A percentile compares a stretch with the other conserved stretches of the same genome.
These are phyloP conservation scores for Globisporangium okanoganense DNA, from an alignment of 352 stramenopile species.

Conservation along the genomic window DNA sequence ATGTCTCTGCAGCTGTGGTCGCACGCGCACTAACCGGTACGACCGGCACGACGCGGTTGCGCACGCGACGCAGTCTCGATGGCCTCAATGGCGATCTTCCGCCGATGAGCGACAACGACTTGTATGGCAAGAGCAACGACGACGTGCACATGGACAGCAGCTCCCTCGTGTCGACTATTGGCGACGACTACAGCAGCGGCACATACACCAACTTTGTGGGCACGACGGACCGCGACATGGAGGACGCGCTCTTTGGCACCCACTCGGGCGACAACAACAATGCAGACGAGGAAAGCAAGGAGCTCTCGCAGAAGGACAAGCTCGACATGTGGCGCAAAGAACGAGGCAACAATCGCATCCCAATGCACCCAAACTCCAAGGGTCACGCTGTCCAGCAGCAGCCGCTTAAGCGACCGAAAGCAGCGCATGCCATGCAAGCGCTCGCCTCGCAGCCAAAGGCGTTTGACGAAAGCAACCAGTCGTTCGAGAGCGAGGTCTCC, in stretches of 20 bases:
- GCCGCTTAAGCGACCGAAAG: slow-evolving; percentile 17
- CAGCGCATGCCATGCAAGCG: slow-evolving; percentile 18
- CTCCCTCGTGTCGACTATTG: slow-evolving; percentile 6
- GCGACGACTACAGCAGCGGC: slow-evolving; percentile 1
- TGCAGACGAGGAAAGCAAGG: slow-evolving; percentile 3
- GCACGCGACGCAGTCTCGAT: slow-evolving; percentile 12
- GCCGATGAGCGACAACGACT: neutral
- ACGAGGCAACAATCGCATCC: slow-evolving; percentile 2
- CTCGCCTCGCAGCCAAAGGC: neutral
- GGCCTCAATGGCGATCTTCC: slow-evolving; percentile 1
- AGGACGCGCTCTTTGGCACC: slow-evolving; percentile 16
- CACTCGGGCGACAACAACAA: slow-evolving; percentile 14
- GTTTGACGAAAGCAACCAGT: slow-evolving; percentile 15
- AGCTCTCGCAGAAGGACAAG: slow-evolving; percentile 20
- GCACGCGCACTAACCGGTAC: neutral
- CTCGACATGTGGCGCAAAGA: slow-evolving; percentile 24
- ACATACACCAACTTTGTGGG: neutral
- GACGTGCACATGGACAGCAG: slow-evolving; percentile 5
- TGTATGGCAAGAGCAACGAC: neutral
- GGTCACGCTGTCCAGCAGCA: slow-evolving; percentile 10
- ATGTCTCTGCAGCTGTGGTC: slow-evolving; percentile 2
- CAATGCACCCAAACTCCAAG: neutral
- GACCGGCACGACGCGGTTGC: neutral
- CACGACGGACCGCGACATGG: slow-evolving; percentile 14
- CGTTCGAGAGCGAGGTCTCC: slow-evolving; percentile 9